Base-by-base conservation (phyloP, 1,139 yeast species). In the Blastobotrys persicus region DNA sequence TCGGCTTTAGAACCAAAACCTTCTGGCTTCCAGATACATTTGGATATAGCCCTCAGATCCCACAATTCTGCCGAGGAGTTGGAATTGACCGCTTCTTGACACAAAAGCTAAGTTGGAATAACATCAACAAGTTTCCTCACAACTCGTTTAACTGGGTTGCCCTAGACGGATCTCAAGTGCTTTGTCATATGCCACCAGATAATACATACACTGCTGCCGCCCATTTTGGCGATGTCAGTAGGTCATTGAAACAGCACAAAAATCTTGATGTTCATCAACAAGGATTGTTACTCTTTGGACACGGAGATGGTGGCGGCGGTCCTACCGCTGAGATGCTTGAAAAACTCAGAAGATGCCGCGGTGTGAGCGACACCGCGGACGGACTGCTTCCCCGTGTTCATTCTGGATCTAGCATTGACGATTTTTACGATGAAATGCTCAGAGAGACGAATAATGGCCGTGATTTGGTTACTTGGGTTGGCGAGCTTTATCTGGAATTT, bases 241-340 rank as follows among this genome's bases (percentile, higher is more conserved):
- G 96, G 60, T 84, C 95, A 1, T 78, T 83, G 52, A 72, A 73
- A 35, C 92, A 88, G 61, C 95, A 92, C 70, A 86, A 89, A 70
- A 88, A 91, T 60, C 72, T 86, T 55, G 82, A 89, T 50, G 80
- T 81, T 58, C 91, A 85, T 46, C 92, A 88, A 48, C 55, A 55
- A 32, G 94, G 95, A 0, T 73, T 92, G 63, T 72, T 92, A 63
- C 74, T 89, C 48, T 92, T 80, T 61, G 98, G 98, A 37, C 81
- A 85, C 60, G 98, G 98, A 63, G 98, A 92, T 64, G 98, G 98
- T 59, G 98, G 98, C 55, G 98, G 98, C 57, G 98, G 98, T 4
- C 98, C 98, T 35, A 84, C 88, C 3, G 86, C 86, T 41, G 96
- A 86, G 62, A 91, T 89, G 96, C 64, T 92, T 55, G 97, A 92